These are phyloP conservation scores for Talaromyces marneffei DNA, from an alignment of 2,329 filamentous ascomycete genomes.

Conservation along the genomic window DNA sequence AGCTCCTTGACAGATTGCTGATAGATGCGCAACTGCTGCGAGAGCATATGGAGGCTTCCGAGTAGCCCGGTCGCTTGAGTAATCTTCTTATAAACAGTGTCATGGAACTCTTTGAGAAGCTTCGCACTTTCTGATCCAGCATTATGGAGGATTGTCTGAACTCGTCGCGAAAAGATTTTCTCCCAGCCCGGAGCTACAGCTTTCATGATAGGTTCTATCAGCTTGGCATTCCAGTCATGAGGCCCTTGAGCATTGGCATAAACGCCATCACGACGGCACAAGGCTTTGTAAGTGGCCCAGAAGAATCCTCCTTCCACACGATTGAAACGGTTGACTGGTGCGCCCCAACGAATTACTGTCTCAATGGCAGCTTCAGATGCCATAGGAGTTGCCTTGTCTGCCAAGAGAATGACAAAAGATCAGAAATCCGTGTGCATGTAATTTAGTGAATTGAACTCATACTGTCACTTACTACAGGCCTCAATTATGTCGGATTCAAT, in stretches of 20 bases:
- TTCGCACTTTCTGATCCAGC: neutral
- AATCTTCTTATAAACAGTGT: neutral
- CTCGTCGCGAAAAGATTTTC: constrained; percentile 5
- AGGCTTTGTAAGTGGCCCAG: constrained; percentile 54
- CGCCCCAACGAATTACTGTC: constrained; percentile 39
- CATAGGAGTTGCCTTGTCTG: neutral
- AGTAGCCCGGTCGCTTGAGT: neutral
- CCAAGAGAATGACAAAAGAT: neutral
- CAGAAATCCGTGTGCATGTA: neutral
- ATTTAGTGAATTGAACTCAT: neutral
- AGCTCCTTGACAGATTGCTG: constrained; percentile 13
- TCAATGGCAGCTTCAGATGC: constrained; percentile 24
- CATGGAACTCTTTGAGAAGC: constrained; percentile 1
- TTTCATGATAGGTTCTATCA: constrained; percentile 21
- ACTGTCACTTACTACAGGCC: constrained; percentile 8
- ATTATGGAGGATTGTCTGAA: neutral
- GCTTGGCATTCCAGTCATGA: constrained; percentile 23
- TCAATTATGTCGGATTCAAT: constrained; percentile 1
- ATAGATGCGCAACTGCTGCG: constrained; percentile 13
- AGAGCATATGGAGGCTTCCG: constrained; percentile 4
- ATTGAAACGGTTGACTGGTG: constrained; percentile 16
- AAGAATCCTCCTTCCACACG: constrained; percentile 42
- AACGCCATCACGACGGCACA: constrained; percentile 47
- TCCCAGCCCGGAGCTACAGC: constrained; percentile 7
- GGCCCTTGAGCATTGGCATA: constrained; percentile 36